These are phyloP conservation scores for Colletotrichum karsti DNA, from an alignment of 2,329 filamentous ascomycete species.

Conservation along the genomic window DNA sequence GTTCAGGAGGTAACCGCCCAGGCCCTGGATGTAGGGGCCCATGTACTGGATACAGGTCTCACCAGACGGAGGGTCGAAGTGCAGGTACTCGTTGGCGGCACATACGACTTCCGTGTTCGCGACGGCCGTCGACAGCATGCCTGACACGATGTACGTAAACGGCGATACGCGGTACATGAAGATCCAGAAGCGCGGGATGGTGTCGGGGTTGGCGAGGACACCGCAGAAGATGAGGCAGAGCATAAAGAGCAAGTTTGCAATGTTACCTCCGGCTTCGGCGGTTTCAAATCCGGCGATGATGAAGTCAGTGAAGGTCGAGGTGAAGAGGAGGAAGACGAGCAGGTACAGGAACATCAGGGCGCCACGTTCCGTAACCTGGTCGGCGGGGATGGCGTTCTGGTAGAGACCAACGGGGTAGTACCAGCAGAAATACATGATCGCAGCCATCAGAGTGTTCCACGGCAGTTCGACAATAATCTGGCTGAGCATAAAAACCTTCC, in stretches of 20 bases:
- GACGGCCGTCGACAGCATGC: constrained; percentile 75
- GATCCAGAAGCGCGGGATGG: constrained; percentile 80
- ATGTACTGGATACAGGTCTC: constrained; percentile 70
- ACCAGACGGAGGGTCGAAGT: constrained; percentile 69
- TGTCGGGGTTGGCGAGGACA: constrained; percentile 71
- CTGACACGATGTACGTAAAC: constrained; percentile 82
- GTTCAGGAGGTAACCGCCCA: constrained; percentile 65
- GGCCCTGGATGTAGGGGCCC: constrained; percentile 50
- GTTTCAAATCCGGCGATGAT: constrained; percentile 79
- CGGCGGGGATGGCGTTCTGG: constrained; percentile 70
- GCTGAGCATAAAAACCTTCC: constrained; percentile 85
- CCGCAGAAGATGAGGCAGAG: constrained; percentile 79
- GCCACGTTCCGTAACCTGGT: constrained; percentile 73
- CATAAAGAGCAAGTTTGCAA: constrained; percentile 79
- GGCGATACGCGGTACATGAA: constrained; percentile 87
- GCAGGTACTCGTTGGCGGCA: constrained; percentile 72
- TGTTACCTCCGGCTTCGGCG: constrained; percentile 78
- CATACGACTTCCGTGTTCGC: constrained; percentile 74
- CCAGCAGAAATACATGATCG: constrained; percentile 82
- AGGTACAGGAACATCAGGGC: constrained; percentile 83
- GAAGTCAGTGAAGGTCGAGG: constrained; percentile 82
- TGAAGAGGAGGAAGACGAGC: constrained; percentile 79
- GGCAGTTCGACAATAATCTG: constrained; percentile 87
- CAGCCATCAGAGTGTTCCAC: constrained; percentile 80
- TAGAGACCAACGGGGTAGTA: constrained; percentile 88